Conservation (phyloP, 2,329 filamentous ascomycete genomes). For the Colletotrichum sp. region DNA sequence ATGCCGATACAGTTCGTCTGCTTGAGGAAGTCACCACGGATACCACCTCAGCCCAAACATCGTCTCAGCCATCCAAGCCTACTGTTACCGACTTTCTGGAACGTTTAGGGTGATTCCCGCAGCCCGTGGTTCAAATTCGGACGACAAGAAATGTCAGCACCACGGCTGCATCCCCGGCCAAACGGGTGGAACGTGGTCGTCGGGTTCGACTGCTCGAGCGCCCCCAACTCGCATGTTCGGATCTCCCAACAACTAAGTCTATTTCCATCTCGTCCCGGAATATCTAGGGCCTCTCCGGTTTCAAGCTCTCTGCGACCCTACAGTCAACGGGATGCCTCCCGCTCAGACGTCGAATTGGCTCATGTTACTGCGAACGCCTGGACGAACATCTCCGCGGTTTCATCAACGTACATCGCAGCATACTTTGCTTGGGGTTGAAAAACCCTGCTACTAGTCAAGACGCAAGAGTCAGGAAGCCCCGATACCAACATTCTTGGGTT, state of each 20-base stretch:
- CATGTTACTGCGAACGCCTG: background rate
- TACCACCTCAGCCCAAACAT: background rate
- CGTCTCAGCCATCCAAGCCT: background rate
- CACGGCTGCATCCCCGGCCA: background rate
- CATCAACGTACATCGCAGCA: background rate
- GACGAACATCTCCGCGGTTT: background rate
- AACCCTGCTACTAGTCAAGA: background rate
- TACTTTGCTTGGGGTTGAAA: background rate
- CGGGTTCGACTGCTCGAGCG: background rate
- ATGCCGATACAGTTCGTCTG: background rate
- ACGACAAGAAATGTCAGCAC: constrained; percentile 5
- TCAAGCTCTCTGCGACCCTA: background rate
- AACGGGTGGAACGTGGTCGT: constrained; percentile 8
- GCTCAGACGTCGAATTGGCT: background rate
- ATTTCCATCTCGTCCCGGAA: constrained; percentile 3
- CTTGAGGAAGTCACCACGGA: background rate
- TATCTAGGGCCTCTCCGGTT: constrained; percentile 8
- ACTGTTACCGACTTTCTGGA: background rate
- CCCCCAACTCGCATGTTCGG: background rate
- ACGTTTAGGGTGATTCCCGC: background rate
- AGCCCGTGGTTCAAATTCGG: background rate
- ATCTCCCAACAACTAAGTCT: background rate
- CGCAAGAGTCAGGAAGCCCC: background rate
- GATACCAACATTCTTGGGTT: background rate
- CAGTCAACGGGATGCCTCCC: background rate